Evolutionary conservation across 495 filamentous ascomycete genomes (phyloP).

Genomic region (Bathelium albidoporum): DNA sequence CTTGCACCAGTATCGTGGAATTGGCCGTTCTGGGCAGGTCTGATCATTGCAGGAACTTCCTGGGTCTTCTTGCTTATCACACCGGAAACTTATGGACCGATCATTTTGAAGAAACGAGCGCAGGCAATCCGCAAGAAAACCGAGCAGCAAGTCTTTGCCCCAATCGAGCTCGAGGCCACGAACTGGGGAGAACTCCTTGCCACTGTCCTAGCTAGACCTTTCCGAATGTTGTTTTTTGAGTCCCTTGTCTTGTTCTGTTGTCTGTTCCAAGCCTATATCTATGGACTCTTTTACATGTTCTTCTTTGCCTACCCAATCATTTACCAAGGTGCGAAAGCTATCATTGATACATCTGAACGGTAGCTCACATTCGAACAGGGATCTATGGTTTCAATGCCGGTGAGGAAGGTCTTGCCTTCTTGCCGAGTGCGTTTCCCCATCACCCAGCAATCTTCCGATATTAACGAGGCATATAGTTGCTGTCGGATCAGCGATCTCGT

Average conservation of each 20-base stretch:
- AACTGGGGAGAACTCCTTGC: constrained; percentile 30
- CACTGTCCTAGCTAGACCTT: constrained; percentile 38
- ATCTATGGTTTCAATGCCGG: constrained; percentile 32
- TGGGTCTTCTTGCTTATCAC: constrained; percentile 31
- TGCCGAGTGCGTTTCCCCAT: constrained; percentile 19
- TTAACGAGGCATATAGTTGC: constrained; percentile 15
- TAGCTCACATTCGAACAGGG: constrained; percentile 6
- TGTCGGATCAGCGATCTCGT: constrained; percentile 33
- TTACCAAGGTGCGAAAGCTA: constrained; percentile 35
- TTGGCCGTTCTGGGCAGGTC: constrained; percentile 45
- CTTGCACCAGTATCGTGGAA: constrained; percentile 31
- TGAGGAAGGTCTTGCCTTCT: constrained; percentile 29
- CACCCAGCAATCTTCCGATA: neutral
- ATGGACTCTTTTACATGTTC: constrained; percentile 68
- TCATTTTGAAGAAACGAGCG: constrained; percentile 49
- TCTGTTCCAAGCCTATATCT: constrained; percentile 57
- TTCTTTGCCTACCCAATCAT: constrained; percentile 61
- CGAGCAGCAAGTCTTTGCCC: constrained; percentile 30
- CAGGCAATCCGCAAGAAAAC: constrained; percentile 39
- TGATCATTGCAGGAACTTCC: constrained; percentile 36
- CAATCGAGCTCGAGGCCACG: constrained; percentile 35
- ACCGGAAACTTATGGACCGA: constrained; percentile 52
- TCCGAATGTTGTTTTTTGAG: constrained; percentile 48
- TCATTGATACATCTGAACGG: neutral
- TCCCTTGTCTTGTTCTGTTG: constrained; percentile 55